Evolutionary conservation across 1,139 yeast genomes (phyloP), one percentile per base, ranked within the genome.

Genomic region (Chernovozyma sophiae-reginae): DNA sequence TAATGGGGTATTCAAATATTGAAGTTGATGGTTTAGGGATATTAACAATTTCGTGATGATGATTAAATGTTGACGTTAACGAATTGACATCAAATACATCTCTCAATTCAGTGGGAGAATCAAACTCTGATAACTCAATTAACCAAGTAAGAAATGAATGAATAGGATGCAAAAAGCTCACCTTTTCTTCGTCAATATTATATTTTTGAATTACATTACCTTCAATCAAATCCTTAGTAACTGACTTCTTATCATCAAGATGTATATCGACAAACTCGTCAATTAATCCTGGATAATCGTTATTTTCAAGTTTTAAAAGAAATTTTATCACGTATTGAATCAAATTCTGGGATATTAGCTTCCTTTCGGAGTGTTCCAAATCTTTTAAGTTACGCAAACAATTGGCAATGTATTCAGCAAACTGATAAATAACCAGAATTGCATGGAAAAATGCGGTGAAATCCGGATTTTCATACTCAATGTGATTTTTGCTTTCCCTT

Each of bases 401-500:
- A 36, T 74, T 78, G 2, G 85, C 78, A 22, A 76, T 61, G 32
- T 62, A 65, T 41, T 81, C 86, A 0, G 79, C 73, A 49, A 81
- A 74, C 38, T 81, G 81, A 17, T 81, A 77, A 4, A 83, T 72
- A 8, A 80, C 81, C 53, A 79, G 86, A 44, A 83, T 79, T 24
- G 89, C 81, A 45, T 85, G 86, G 58, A 86, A 86, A 51, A 79
- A 86, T 0, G 86, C 77, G 0, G 92, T 81, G 69, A 92, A 90
- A 37, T 85, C 89, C 16, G 86, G 87, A 32, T 81, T 81, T 53
- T 92, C 98, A 53, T 85, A 92, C 53, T 90, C 97, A 11, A 92
- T 87, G 56, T 92, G 98, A 41, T 78, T 80, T 12, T 74, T 70
- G n/a, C 79, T 77, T 52, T 87, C 96, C 44, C 97, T 70, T 46